A percentile compares a stretch with the other conserved stretches of the same genome.
Conservation (phyloP, 2,329 filamentous ascomycete species). For the Pezicula carpinea region DNA sequence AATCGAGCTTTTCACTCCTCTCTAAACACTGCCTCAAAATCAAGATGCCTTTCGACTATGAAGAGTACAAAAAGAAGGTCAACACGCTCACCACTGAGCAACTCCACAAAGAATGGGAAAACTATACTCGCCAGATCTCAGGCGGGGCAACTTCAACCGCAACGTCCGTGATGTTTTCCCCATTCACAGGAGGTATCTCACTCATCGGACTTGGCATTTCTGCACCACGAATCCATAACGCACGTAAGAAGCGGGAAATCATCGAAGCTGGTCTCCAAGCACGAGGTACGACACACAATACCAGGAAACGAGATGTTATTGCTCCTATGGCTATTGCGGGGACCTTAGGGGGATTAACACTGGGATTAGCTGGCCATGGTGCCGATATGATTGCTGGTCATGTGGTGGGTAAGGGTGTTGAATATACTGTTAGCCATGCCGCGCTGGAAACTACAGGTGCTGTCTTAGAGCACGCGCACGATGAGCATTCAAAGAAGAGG, state of each 20-base stretch:
- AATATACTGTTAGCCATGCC: conserved; percentile 32
- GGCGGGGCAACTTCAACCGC: conserved; percentile 37
- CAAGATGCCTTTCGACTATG: conserved; percentile 33
- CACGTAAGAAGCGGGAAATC: conserved; percentile 37
- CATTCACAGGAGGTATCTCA: conserved; percentile 35
- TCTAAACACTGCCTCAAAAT: neutral
- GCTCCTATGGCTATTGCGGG: conserved; percentile 35
- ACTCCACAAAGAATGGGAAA: conserved; percentile 37
- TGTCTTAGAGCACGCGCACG: conserved; percentile 32
- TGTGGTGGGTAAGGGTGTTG: conserved; percentile 33
- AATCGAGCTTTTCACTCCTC: too few species aligned
- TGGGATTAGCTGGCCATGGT: conserved; percentile 31
- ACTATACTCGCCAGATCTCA: conserved; percentile 37
- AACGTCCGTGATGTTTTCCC: conserved; percentile 33
- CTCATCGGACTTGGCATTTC: conserved; percentile 34
- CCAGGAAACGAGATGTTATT: conserved; percentile 37
- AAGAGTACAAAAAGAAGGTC: conserved; percentile 32
- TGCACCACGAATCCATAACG: conserved; percentile 37
- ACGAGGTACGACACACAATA: conserved; percentile 31
- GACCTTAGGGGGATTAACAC: conserved; percentile 31
- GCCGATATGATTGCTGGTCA: conserved; percentile 32
- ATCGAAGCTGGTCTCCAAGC: conserved; percentile 34
- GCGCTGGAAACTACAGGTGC: conserved; percentile 33
- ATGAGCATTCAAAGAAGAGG: conserved; percentile 30
- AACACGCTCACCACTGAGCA: conserved; percentile 28